phyloP scores from a whole-genome alignment of 2,329 filamentous ascomycete genomes.

The Apiospora pterosperma region DNA sequence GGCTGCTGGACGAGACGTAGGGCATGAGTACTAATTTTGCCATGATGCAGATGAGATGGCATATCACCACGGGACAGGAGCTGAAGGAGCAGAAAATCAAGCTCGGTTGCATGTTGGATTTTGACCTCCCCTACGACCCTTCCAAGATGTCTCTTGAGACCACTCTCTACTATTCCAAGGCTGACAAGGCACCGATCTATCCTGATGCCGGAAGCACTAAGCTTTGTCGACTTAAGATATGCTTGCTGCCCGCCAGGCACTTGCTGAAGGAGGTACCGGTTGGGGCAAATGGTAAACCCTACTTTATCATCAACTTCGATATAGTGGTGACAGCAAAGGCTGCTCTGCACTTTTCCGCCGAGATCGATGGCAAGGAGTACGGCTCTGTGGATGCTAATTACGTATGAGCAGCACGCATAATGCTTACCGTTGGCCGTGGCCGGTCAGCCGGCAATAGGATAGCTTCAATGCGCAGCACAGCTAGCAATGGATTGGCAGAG shows the following conservation, averaged over 20 bases:
- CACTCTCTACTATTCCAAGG: background rate
- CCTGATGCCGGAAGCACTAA: background rate
- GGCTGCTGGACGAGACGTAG: background rate
- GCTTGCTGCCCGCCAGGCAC: background rate
- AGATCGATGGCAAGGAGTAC: background rate
- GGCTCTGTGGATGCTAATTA: background rate
- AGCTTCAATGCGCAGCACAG: no score
- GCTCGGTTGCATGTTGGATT: fast-evolving
- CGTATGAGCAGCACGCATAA: background rate
- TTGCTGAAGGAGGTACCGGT: background rate
- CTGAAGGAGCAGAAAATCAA: background rate
- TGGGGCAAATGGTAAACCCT: background rate
- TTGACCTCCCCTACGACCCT: background rate
- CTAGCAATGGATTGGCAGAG: no score
- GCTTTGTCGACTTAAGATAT: background rate
- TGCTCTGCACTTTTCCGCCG: background rate
- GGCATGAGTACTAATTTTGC: background rate
- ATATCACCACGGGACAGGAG: conserved; percentile 1
- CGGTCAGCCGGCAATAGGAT: no score
- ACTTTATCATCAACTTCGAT: background rate
- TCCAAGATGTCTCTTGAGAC: background rate
- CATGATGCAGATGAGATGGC: background rate
- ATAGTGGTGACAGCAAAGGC: background rate
- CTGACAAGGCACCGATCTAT: background rate
- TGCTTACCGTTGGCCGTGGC: background rate